Evolutionary conservation across 2,329 filamentous ascomycete genomes (phyloP), one percentile per base, ranked within the genome.

Genomic region (Cordyceps farinosa): DNA sequence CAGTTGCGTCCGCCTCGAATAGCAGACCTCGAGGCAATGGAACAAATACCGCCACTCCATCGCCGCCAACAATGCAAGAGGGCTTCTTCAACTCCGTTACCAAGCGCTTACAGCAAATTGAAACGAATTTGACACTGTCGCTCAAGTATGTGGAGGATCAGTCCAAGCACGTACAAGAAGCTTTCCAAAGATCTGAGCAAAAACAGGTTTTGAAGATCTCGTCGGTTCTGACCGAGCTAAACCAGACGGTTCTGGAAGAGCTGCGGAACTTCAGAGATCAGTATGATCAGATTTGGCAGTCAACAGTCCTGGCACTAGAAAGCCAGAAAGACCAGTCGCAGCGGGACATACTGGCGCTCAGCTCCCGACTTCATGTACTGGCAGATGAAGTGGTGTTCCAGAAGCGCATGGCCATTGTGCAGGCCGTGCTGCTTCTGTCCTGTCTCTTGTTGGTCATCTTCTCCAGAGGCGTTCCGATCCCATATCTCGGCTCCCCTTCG

Each of bases 51-150:
- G 68, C 71, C 6, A 61, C 72, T 3, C 56, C 69, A 3, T 71
- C 73, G 34, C 85, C 87, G 1, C 93, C 94, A 2, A 92, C 93
- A 0, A 95, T 96, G 1, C 95, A 99, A 75, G 95, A 99, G 73
- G 95, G 91, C 1, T 98, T 99, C 76, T 99, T 97, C 83, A 98
- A 98, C 74, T 91, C 92, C 4, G 89, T 98, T 9, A 92, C 93
- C 66, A 98, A 98, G 75, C 90, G 95, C 1, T 83, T 99, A 5
- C 91, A 94, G 67, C 88, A 93, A 69, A 87, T 98, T 8, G 95
- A 99, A 75, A 86, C 91, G 17, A 99, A 98, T 73, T 92, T 93
- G 11, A 96, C 94, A 0, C 82, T 98, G 11, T 97, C 93, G 0
- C 80, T 98, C 9, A 91, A 97, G 70, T 99, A 99, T 72, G 96